Evolutionary conservation across 2,329 filamentous ascomycete species (phyloP).

Genomic region (Talaromyces funiculosus): DNA sequence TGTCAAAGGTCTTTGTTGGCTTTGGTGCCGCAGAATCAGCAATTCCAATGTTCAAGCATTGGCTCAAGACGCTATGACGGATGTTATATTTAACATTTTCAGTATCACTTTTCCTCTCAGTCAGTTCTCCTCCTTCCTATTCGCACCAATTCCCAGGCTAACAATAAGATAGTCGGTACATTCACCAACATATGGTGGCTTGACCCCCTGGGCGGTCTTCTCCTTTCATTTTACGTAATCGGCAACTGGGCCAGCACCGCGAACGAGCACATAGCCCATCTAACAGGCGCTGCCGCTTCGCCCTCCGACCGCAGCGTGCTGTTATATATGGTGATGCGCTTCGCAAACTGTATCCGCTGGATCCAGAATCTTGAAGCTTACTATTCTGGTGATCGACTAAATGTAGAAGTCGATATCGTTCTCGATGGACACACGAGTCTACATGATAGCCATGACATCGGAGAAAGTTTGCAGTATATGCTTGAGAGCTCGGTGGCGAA

Average conservation of each 20-base stretch:
- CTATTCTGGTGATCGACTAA: constrained; percentile 57
- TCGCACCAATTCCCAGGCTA: background rate
- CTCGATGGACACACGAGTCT: constrained; percentile 53
- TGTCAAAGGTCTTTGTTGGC: constrained; percentile 75
- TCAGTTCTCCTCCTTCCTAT: constrained; percentile 14
- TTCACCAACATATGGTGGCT: constrained; percentile 49
- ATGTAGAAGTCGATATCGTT: constrained; percentile 58
- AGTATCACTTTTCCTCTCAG: constrained; percentile 78
- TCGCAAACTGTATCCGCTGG: constrained; percentile 74
- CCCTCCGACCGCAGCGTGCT: constrained; percentile 66
- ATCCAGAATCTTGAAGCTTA: constrained; percentile 59
- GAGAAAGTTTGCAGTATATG: constrained; percentile 56
- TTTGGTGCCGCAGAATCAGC: constrained; percentile 80
- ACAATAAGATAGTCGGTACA: constrained; percentile 25
- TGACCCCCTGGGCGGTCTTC: constrained; percentile 57
- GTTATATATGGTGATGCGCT: constrained; percentile 88
- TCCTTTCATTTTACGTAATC: constrained; percentile 56
- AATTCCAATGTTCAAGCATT: constrained; percentile 83
- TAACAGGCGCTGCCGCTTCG: constrained; percentile 58
- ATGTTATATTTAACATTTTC: constrained; percentile 86
- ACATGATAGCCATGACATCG: constrained; percentile 55
- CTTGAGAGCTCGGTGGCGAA: constrained; percentile 47
- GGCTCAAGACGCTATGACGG: constrained; percentile 62
- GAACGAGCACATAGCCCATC: constrained; percentile 56
- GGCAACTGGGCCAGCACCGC: constrained; percentile 58